Conservation (phyloP, 2,329 filamentous ascomycete species). For the Aureobasidium melanogenum region DNA sequence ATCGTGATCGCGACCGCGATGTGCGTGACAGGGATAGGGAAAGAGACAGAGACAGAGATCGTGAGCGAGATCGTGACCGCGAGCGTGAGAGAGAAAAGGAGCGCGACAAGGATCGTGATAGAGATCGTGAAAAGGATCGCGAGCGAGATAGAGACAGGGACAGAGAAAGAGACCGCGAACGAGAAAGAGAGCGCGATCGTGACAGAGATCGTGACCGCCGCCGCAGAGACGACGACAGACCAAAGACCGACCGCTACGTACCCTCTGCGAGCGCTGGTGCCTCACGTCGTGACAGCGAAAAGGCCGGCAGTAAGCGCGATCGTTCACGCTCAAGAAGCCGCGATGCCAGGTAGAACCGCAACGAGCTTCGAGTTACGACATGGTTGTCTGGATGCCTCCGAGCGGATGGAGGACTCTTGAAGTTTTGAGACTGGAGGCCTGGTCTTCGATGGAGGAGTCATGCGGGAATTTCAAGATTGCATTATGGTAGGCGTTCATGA, state of each 20-base stretch:
- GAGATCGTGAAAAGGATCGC: slow-evolving; percentile 24
- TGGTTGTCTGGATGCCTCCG: not conserved
- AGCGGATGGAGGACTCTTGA: not conserved
- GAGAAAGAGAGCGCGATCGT: slow-evolving; percentile 21
- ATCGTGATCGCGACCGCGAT: slow-evolving; percentile 8
- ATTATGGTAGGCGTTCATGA: not conserved
- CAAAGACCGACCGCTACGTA: not conserved
- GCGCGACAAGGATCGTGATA: slow-evolving; percentile 15
- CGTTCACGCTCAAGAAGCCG: slow-evolving; percentile 1
- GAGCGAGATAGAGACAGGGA: slow-evolving; percentile 23
- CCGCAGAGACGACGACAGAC: slow-evolving; percentile 3
- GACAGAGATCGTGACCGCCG: slow-evolving; percentile 18
- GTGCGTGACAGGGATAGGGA: slow-evolving; percentile 7
- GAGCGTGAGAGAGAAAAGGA: slow-evolving; percentile 22
- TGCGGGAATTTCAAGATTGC: not conserved
- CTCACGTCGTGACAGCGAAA: slow-evolving; percentile 7
- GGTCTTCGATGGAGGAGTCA: not conserved
- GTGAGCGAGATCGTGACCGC: slow-evolving; percentile 12
- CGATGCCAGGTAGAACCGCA: not conserved
- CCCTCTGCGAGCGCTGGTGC: not conserved
- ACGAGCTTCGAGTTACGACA: not conserved
- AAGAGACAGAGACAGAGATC: slow-evolving; percentile 16
- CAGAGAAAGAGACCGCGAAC: slow-evolving; percentile 33
- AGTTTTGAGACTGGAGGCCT: not conserved
- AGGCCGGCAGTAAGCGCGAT: not conserved